Percentiles rank a stretch among this genome's conserved stretches.
phyloP scores from a whole-genome alignment of 108 stramenopile genomes.

The Nitzschia sp. region DNA sequence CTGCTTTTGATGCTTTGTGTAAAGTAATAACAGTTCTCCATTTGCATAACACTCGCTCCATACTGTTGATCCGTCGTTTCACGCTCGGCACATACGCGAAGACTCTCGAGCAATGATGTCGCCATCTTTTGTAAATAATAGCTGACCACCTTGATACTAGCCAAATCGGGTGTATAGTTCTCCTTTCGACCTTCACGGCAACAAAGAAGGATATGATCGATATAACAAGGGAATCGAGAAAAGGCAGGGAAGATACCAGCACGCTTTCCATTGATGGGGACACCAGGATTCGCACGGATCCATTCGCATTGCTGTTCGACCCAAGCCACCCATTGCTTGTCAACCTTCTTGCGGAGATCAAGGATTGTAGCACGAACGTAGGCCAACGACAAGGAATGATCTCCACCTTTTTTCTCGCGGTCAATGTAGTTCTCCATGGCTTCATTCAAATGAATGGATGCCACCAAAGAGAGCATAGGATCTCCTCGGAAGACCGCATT shows the following conservation, averaged over 20 bases:
- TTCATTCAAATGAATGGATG: conserved; percentile 81
- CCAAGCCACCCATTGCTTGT: conserved; percentile 88
- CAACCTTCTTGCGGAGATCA: conserved; percentile 79
- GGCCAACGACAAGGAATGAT: conserved; percentile 82
- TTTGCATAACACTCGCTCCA: conserved; percentile 81
- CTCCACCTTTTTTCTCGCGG: conserved; percentile 86
- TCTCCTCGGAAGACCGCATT: conserved; percentile 45
- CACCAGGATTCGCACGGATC: conserved; percentile 78
- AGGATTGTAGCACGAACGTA: conserved; percentile 86
- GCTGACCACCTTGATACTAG: conserved; percentile 82
- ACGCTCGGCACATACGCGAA: conserved; percentile 70
- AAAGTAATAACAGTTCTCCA: conserved; percentile 90
- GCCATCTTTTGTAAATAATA: conserved; percentile 88
- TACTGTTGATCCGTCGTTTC: conserved; percentile 87
- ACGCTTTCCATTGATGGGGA: conserved; percentile 81
- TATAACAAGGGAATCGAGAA: conserved; percentile 73
- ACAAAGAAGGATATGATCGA: conserved; percentile 80
- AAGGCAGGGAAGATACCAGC: conserved; percentile 83
- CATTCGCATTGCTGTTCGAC: conserved; percentile 86
- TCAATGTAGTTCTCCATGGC: conserved; percentile 87
- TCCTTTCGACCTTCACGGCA: conserved; percentile 70
- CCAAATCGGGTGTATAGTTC: conserved; percentile 72
- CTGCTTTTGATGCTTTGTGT: conserved; percentile 78
- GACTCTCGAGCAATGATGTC: conserved; percentile 74
- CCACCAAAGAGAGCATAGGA: conserved; percentile 79